Evolutionary conservation across 768 basidiomycete species (phyloP), one percentile per base, ranked within the genome.

Genomic region (Pisolithus orientalis): DNA sequence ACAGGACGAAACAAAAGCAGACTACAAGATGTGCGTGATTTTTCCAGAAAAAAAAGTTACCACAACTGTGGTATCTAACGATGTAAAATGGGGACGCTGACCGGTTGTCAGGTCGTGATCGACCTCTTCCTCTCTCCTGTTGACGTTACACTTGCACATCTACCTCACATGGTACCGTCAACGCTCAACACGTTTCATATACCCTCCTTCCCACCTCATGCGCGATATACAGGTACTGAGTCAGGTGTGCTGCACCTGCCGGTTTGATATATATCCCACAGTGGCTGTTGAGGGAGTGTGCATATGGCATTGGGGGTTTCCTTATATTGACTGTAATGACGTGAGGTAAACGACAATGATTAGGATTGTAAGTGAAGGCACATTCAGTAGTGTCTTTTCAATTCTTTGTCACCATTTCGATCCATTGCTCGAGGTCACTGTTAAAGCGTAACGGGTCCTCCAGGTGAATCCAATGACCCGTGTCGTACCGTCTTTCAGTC

Each of bases 21-120:
- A 85, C 5, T 93, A 90, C 69, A 91, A 90, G 75, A 93, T 93
- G 90, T 93, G 78, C 82, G 90, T 85, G 57, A 53, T 64, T 62
- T 56, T 58, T 58, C 65, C 61, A 48, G 38, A 34, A 34, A 34
- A 13, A 34, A 42, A 51, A 52, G 45, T 54, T 62, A 47, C 47
- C 40, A 14, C 39, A 14, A 28, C 13, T 28, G 53, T 62, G 48
- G 54, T 44, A 48, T 51, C 43, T 39, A 52, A 39, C 43, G 51
- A 52, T 54, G 7, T 46, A 50, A 70, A 70, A 67, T 65, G 27
- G 37, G 29, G 67, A 71, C 72, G 72, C 85, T 87, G 79, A 87
- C 74, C 78, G 71, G 73, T 74, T 77, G 78, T 79, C 82, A 87
- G 85, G 85, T 85, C 84, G 66, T 87, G 72, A 87, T 81, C 13